Percentiles rank a stretch among this genome's conserved stretches.
Conservation (phyloP, 768 basidiomycete species). For the Lanmaoa rubissima region DNA sequence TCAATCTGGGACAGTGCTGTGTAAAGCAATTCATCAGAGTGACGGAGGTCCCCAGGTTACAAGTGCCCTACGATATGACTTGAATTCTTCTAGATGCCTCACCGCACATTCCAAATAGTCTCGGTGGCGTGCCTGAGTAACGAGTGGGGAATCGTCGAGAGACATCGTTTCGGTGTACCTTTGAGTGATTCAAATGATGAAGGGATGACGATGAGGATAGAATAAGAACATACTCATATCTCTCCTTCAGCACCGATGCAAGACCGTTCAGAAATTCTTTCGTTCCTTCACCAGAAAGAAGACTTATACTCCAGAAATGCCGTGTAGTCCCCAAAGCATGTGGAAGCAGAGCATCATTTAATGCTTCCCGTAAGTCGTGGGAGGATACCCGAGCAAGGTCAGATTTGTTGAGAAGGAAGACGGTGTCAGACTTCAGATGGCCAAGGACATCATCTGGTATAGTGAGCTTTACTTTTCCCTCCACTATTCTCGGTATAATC, state of each 20-base stretch:
- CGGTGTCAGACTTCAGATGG: constrained; percentile 55
- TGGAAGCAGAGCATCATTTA: constrained; percentile 14
- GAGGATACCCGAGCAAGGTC: constrained; percentile 45
- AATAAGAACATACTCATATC: constrained; percentile 19
- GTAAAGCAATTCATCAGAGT: constrained; percentile 2
- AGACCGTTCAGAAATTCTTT: constrained; percentile 59
- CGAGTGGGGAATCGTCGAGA: constrained; percentile 45
- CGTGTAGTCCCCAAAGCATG: not conserved
- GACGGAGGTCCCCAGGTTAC: not conserved
- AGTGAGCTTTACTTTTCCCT: constrained; percentile 14
- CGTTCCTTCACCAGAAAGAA: constrained; percentile 58
- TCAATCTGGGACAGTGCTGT: constrained; percentile 71
- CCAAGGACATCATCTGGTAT: constrained; percentile 48
- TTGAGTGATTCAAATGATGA: not conserved
- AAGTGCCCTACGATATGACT: constrained; percentile 27
- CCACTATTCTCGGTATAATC: constrained; percentile 14
- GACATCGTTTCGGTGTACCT: constrained; percentile 25
- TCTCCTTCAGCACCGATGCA: constrained; percentile 41
- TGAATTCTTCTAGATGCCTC: constrained; percentile 33
- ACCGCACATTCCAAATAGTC: constrained; percentile 68
- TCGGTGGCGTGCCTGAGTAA: constrained; percentile 80
- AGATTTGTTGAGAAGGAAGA: constrained; percentile 77
- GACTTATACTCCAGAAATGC: constrained; percentile 58
- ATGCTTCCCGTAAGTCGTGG: constrained; percentile 17
- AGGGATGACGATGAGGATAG: not conserved